Percentiles rank a stretch among this genome's conserved stretches.
These are phyloP conservation scores for Kwoniella shivajii DNA, from an alignment of 1,284 basidiomycete species.

Conservation along the genomic window DNA sequence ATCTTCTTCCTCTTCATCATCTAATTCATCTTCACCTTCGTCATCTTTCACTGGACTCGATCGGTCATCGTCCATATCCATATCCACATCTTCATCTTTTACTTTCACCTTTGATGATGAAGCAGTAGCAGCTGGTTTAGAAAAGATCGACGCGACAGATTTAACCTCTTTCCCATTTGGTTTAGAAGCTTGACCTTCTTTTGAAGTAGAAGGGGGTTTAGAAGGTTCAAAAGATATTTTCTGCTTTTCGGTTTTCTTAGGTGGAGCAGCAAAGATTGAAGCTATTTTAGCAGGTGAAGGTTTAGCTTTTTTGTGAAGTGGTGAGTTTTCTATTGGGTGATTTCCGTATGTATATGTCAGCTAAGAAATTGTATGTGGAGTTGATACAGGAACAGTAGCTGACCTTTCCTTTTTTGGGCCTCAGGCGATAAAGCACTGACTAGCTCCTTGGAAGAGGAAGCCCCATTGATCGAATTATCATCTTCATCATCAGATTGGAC, in stretches of 20 bases:
- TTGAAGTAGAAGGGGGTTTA: conserved; percentile 4
- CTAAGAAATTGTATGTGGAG: background rate
- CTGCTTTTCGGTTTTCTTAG: conserved; percentile 20
- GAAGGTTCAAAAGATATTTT: conserved; percentile 12
- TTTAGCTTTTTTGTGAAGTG: conserved; percentile 45
- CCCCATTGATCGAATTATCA: conserved; percentile 24
- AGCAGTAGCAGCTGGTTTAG: conserved; percentile 38
- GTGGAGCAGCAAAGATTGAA: conserved; percentile 32
- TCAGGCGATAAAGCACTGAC: background rate
- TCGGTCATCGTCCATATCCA: no score
- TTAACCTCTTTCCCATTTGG: conserved; percentile 35
- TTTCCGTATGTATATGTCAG: background rate
- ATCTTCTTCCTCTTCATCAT: conserved; percentile 46
- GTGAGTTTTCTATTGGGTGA: conserved; percentile 25
- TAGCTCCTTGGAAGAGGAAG: background rate
- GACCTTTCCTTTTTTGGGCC: conserved; percentile 8
- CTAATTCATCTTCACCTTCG: conserved; percentile 51
- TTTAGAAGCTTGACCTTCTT: conserved; percentile 3
- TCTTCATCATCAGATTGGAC: conserved; percentile 69
- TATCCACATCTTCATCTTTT: conserved; percentile 36
- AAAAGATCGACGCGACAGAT: conserved; percentile 53
- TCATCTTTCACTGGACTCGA: conserved; percentile 55
- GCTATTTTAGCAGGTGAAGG: conserved; percentile 20
- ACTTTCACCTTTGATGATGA: conserved; percentile 33
- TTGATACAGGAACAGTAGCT: conserved; percentile 1